Base-by-base conservation (phyloP, 2,329 filamentous ascomycete species). In the Escovopsis sp. region DNA sequence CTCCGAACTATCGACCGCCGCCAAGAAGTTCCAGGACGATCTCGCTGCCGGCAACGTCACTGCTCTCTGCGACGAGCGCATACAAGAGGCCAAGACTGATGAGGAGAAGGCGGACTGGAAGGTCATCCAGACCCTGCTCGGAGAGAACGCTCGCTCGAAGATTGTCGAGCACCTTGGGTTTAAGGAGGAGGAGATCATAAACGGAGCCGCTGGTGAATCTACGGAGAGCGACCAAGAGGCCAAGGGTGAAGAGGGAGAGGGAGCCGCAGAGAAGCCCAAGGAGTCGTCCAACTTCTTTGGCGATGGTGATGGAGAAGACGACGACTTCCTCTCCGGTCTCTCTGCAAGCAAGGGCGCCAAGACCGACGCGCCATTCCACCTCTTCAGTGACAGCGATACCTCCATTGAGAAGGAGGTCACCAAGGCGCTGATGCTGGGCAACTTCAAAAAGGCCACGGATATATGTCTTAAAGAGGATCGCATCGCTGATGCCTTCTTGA, bases 71-170 rank as follows among this genome's bases (percentile, higher is more conserved):
- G 79, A 88, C 54, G 72, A 79, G 16, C 84, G 89, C 56, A 79
- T 87, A 47, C 68, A 79, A 24, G 67, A 78, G 46, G 81, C 88
- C 14, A 79, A 77, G 54, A 84, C 78, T 0, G 88, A 95, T 2
- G 86, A 94, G 50, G 91, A 96, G 58, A 95, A 87, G 67, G 83
- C 84, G 4, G 89, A 96, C 60, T 98, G 91, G 91, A 82, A 83
- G 49, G 86, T 96, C 32, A 85, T 98, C 59, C 80, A 91, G 60
- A 91, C 87, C 2, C 64, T 98, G 46, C 81, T 89, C 39, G 81
- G 84, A 4, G 79, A 83, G 27, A 88, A 89, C 54, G 83, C 87
- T n/a, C 78, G 88, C 35, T 81, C 82, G 57, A 80, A 84, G 57
- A 80, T 98, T 43, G 74, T 91, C 16, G 82, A 93, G 50, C 88